Conservation (phyloP, 1,284 basidiomycete genomes). For the Violaceomyces palustris region DNA sequence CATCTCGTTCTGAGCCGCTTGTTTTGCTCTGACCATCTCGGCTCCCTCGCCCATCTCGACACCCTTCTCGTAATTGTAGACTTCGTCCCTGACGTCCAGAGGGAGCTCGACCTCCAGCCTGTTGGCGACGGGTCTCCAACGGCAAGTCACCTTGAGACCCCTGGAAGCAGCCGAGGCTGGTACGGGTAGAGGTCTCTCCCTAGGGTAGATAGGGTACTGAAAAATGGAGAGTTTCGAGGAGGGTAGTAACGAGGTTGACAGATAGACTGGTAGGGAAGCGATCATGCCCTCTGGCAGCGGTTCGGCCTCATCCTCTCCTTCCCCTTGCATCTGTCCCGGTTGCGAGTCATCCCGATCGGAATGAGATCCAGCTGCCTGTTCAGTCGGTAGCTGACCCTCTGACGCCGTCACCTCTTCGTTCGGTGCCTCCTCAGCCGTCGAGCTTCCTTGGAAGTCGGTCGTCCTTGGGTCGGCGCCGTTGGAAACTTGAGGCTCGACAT, state of each 20-base stretch:
- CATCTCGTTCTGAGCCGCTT: too few species aligned
- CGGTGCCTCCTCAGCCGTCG: too few species aligned
- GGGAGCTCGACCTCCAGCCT: conserved; percentile 49
- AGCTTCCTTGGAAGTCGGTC: too few species aligned
- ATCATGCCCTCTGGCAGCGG: conserved; percentile 17
- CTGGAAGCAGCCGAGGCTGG: conserved; percentile 43
- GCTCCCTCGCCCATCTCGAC: conserved; percentile 32
- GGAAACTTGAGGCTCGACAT: too few species aligned
- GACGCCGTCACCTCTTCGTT: too few species aligned
- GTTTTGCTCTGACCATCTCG: conserved; percentile 21
- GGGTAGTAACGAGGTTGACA: conserved; percentile 36
- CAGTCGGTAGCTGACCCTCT: too few species aligned
- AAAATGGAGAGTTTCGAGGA: conserved; percentile 39
- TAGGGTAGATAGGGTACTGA: conserved; percentile 48
- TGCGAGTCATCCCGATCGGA: too few species aligned
- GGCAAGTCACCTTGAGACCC: conserved; percentile 33
- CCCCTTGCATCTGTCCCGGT: too few species aligned
- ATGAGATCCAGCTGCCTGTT: too few species aligned
- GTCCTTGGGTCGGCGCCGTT: too few species aligned
- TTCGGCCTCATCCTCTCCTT: neutral
- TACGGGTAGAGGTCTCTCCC: conserved; percentile 40
- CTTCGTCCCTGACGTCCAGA: conserved; percentile 40
- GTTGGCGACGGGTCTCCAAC: conserved; percentile 44
- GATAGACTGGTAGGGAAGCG: conserved; percentile 48
- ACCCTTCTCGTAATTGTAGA: conserved; percentile 46